Conservation (phyloP, 176 grass and related monocot genomes). For the Panicum miliaceum region DNA sequence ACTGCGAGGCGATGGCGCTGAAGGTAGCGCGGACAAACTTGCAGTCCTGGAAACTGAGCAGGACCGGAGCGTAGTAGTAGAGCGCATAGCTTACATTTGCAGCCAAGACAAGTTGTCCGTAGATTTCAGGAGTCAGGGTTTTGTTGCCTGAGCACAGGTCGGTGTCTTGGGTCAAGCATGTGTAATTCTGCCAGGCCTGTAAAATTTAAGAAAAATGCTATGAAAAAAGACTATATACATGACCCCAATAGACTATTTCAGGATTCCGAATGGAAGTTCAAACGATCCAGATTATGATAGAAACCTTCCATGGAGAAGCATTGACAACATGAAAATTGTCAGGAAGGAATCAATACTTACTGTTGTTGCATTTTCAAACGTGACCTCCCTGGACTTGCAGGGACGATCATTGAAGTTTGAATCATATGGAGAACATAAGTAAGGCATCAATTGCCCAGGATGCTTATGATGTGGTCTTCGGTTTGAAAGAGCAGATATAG, state of each 20-base stretch:
- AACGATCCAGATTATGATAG: neutral
- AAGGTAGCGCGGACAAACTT: slow-evolving; percentile 85
- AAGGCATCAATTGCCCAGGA: slow-evolving; percentile 68
- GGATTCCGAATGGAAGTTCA: slow-evolving; percentile 14
- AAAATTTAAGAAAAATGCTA: slow-evolving; percentile 3
- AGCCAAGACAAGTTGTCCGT: slow-evolving; percentile 59
- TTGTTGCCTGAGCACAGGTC: slow-evolving; percentile 52
- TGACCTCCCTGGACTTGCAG: slow-evolving; percentile 71
- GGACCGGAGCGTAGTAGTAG: slow-evolving; percentile 70
- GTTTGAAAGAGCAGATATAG: slow-evolving; percentile 71
- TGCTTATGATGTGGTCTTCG: slow-evolving; percentile 52
- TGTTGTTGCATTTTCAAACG: slow-evolving; percentile 68
- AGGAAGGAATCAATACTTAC: slow-evolving; percentile 47
- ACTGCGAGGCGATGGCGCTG: slow-evolving; percentile 57
- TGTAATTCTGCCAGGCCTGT: slow-evolving; percentile 86
- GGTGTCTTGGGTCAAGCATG: slow-evolving; percentile 50
- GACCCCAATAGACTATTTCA: neutral
- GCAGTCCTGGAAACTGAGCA: slow-evolving; percentile 92
- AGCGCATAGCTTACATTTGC: slow-evolving; percentile 88
- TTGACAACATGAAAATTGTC: neutral
- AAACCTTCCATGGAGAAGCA: neutral
- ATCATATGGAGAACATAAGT: slow-evolving; percentile 89
- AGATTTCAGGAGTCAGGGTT: slow-evolving; percentile 59
- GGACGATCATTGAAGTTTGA: slow-evolving; percentile 52
- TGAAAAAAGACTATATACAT: slow-evolving; percentile 13